Evolutionary conservation across 805 yeast species (phyloP).

Genomic region (Tanozyma kutaoensis): DNA sequence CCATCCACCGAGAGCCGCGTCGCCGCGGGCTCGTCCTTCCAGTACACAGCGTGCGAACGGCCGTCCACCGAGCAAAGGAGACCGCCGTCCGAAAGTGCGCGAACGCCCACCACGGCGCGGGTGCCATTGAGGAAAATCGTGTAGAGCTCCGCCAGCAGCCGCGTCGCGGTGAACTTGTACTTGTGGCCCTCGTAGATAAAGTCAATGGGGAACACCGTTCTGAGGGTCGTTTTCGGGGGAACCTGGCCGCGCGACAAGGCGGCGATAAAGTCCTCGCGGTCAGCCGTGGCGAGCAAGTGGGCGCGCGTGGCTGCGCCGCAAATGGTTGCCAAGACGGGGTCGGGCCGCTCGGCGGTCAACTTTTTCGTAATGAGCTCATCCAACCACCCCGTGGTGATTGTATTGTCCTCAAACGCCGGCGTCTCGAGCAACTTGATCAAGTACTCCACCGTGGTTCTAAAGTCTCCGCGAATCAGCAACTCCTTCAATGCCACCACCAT

Average conservation of each 20-base stretch:
- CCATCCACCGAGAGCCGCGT: slow-evolving; percentile 92
- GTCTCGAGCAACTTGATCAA: slow-evolving; percentile 91
- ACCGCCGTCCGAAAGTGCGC: slow-evolving; percentile 91
- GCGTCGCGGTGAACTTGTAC: slow-evolving; percentile 92
- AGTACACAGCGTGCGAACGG: slow-evolving; percentile 87
- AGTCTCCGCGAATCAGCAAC: slow-evolving; percentile 94
- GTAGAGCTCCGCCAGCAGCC: slow-evolving; percentile 74
- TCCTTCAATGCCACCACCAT: slow-evolving; percentile 98
- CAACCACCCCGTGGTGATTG: slow-evolving; percentile 97
- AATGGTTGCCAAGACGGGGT: slow-evolving; percentile 75
- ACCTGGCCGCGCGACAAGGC: slow-evolving; percentile 95
- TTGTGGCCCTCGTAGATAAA: slow-evolving; percentile 90
- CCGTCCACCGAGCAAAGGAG: slow-evolving; percentile 80
- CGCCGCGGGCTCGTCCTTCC: slow-evolving; percentile 96
- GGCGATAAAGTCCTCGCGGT: slow-evolving; percentile 51
- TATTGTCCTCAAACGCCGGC: slow-evolving; percentile 90
- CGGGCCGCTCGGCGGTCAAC: slow-evolving; percentile 96
- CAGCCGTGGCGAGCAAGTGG: slow-evolving; percentile 60
- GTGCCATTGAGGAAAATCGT: slow-evolving; percentile 91
- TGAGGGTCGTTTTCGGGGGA: slow-evolving; percentile 67
- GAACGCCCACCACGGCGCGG: slow-evolving; percentile 74
- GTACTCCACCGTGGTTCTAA: slow-evolving; percentile 95
- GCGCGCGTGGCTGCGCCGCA: slow-evolving; percentile 99
- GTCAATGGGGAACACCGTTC: slow-evolving; percentile 84
- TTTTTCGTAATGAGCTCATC: slow-evolving; percentile 90